phyloP scores from a whole-genome alignment of 1,284 basidiomycete species.

The Pulchroboletus neoregius region DNA sequence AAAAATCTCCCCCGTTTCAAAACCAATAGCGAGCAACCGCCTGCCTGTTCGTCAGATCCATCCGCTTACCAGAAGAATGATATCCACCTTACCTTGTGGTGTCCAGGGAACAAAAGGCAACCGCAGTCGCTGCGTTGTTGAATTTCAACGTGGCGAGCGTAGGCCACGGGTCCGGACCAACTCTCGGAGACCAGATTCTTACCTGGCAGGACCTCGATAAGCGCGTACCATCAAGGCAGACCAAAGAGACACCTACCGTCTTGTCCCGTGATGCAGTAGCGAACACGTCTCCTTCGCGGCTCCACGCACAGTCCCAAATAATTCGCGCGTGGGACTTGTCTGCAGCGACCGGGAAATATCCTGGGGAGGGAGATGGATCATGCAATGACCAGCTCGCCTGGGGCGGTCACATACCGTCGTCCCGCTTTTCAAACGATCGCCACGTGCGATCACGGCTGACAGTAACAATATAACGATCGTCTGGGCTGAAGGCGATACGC shows the following conservation, averaged over 20 bases:
- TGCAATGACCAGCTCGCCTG: not conserved
- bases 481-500: constrained; percentile 81
- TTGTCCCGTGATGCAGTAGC: constrained; percentile 95
- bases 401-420: constrained; percentile 36
- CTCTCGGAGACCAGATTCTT: constrained; percentile 59
- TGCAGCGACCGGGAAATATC: constrained; percentile 58
- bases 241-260: constrained; percentile 53
- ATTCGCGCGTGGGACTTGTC: constrained; percentile 90
- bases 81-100: constrained; percentile 38
- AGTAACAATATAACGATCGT: constrained; percentile 75
- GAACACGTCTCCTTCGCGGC: constrained; percentile 68
- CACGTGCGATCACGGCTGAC: constrained; percentile 92
- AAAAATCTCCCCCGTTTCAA: constrained; percentile 66
- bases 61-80: not conserved
- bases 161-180: constrained; percentile 45
- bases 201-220: constrained; percentile 43
- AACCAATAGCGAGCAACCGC: constrained; percentile 61
- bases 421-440: constrained; percentile 67
- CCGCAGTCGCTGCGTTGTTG: constrained; percentile 65
- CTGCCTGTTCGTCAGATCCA: constrained; percentile 34
- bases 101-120: constrained; percentile 53
- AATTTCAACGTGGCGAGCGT: constrained; percentile 54
- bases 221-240: not conserved
- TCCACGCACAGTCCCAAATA: constrained; percentile 94
- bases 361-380: constrained; percentile 32